phyloP scores from a whole-genome alignment of 1,284 basidiomycete species.

The Chondrostereum purpureum region DNA sequence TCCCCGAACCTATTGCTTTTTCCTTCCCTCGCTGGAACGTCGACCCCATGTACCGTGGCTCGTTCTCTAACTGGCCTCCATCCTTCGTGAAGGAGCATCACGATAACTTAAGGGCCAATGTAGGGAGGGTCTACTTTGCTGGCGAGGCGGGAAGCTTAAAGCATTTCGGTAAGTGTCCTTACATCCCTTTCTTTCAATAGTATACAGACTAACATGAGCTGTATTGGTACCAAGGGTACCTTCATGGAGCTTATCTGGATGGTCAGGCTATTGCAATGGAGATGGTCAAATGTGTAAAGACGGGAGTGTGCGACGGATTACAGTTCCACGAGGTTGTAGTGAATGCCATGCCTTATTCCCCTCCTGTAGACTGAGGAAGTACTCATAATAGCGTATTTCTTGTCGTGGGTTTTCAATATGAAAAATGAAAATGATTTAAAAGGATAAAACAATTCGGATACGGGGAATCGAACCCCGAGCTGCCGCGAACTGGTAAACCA shows the following conservation, averaged over 20 bases:
- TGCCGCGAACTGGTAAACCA: too few species aligned
- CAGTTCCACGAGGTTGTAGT: not conserved
- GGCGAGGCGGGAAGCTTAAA: slow-evolving; percentile 56
- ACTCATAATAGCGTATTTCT: too few species aligned
- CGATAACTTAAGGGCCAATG: slow-evolving; percentile 50
- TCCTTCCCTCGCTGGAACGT: slow-evolving; percentile 50
- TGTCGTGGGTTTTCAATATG: too few species aligned
- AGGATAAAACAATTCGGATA: slow-evolving; percentile 35
- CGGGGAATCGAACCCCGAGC: slow-evolving; percentile 59
- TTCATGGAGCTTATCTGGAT: slow-evolving; percentile 42
- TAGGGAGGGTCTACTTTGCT: slow-evolving; percentile 53
- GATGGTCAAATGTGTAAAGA: slow-evolving; percentile 33
- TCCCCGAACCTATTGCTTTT: slow-evolving; percentile 51
- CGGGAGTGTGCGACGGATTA: slow-evolving; percentile 21
- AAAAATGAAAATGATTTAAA: too few species aligned
- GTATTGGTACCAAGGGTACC: slow-evolving; percentile 32
- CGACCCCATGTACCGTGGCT: slow-evolving; percentile 55
- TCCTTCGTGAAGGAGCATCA: slow-evolving; percentile 48
- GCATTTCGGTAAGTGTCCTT: slow-evolving; percentile 43
- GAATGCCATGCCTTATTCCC: not conserved
- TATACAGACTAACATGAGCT: too few species aligned
- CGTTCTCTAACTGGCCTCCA: slow-evolving; percentile 66
- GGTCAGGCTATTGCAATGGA: slow-evolving; percentile 27
- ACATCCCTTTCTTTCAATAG: not conserved
- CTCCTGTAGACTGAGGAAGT: too few species aligned